Base-by-base conservation (phyloP, 306 rosid species). In the Castanopsis chinensis region DNA sequence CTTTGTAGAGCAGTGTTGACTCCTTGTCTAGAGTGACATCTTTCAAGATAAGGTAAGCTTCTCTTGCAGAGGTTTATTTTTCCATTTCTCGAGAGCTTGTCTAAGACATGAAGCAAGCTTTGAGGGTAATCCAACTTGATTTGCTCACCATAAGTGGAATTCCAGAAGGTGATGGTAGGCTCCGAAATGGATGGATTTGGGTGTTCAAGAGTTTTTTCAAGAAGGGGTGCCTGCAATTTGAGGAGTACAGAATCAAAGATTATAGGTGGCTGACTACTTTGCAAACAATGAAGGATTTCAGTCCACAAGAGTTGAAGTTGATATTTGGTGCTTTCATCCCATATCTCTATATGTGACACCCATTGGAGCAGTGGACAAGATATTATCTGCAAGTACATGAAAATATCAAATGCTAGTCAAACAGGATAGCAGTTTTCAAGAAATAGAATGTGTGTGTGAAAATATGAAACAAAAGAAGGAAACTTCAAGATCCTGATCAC, bases 161-260 rank as follows among this genome's bases (percentile, higher is more conserved):
- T 94, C 97, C 97, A 94, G 49, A 92, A 92, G 64, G 77, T 73
- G 81, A 92, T 76, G 86, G 92, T 84, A 5, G 90, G 84, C 79
- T 86, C 91, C 76, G 92, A 91, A 78, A 94, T 89, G 85, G 90
- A 81, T 82, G 82, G 79, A 79, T 71, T 76, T 76, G 93, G 88
- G 82, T 91, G 93, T 61, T 88, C 88, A 9, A 94, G 94, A 82
- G 94, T 87, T 85, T 92, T 92, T 73, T 81, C 93, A 37, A 92
- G 90, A 55, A 92, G 81, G 43, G 92, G 60, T 81, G 89, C 91
- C 15, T 87, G 88, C 72, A 87, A 92, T 80, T 75, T 76, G 64
- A 92, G 97, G 35, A 91, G 82, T 76, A 88, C 84, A 13, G 93
- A 86, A 82, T 92, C 92, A 6, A 85, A 25, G 27, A 25, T 25